These are phyloP conservation scores for Flaveria floridana DNA, from an alignment of 140 eudicot genomes.

Conservation along the genomic window DNA sequence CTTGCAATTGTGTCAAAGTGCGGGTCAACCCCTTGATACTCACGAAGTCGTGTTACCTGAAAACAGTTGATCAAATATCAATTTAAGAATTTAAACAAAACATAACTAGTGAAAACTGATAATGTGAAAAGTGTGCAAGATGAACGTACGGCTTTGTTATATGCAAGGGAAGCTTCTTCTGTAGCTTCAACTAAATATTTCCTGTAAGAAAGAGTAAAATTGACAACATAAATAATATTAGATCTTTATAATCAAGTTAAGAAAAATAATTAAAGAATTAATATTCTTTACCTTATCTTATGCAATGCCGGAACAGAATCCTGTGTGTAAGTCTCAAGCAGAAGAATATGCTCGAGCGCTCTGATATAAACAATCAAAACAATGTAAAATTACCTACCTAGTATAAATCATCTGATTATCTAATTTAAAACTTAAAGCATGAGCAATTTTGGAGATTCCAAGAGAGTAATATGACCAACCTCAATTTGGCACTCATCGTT, in stretches of 20 bases:
- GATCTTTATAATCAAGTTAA: background rate
- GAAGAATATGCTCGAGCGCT: conserved; percentile 91
- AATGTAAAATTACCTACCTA: conserved; percentile 3
- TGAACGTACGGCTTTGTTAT: conserved; percentile 80
- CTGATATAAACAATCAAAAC: conserved; percentile 34
- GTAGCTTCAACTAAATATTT: conserved; percentile 85
- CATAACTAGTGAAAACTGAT: background rate
- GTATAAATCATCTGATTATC: background rate
- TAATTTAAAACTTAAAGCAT: too few species aligned
- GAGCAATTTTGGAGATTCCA: background rate
- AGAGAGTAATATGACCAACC: conserved; percentile 44
- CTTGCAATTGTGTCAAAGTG: conserved; percentile 89
- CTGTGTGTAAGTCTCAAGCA: conserved; percentile 81
- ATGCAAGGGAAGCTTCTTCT: conserved; percentile 93
- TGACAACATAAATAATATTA: background rate
- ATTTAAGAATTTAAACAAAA: too few species aligned
- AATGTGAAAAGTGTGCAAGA: background rate
- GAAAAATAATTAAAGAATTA: background rate
- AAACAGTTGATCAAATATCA: background rate
- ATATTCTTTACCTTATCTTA: conserved; percentile 61
- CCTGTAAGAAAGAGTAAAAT: conserved; percentile 44
- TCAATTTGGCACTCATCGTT: conserved; percentile 93
- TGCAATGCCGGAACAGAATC: conserved; percentile 95
- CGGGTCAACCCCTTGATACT: conserved; percentile 96
- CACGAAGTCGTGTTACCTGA: conserved; percentile 90